Conservation (phyloP, 805 yeast species). For the Starmerella vaccinii region DNA sequence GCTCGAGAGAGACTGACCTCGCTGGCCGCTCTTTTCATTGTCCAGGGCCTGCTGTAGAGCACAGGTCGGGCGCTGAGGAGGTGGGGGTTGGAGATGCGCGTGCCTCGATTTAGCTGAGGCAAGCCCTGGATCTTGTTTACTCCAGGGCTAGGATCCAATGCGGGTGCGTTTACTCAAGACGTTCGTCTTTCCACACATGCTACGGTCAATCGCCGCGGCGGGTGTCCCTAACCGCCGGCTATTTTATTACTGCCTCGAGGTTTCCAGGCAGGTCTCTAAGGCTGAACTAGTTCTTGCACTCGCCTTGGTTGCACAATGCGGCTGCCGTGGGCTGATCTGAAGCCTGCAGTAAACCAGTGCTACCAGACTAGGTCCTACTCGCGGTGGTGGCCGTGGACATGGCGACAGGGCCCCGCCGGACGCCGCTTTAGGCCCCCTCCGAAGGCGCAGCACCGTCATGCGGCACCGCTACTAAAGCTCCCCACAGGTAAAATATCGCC, state of each 20-base stretch:
- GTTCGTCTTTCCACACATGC: not conserved
- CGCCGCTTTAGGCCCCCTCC: not conserved
- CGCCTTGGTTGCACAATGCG: not conserved
- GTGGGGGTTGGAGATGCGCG: not conserved
- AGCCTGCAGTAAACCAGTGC: not conserved
- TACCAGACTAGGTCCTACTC: not conserved
- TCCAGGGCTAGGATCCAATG: not conserved
- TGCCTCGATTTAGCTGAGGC: not conserved
- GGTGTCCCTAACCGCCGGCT: not conserved
- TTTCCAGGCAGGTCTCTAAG: too few species aligned
- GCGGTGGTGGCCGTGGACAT: slow-evolving; percentile 4
- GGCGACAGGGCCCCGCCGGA: not conserved
- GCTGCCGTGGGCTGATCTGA: not conserved
- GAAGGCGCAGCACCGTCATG: not conserved
- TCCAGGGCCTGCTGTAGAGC: not conserved
- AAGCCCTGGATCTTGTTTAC: not conserved
- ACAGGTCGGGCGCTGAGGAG: not conserved
- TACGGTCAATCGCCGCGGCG: not conserved
- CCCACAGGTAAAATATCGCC: not conserved
- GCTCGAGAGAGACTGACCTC: slow-evolving; percentile 2
- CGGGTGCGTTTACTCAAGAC: too few species aligned
- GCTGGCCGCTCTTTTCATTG: slow-evolving; percentile 3
- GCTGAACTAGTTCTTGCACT: too few species aligned
- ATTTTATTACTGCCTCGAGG: too few species aligned
- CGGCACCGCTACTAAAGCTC: slow-evolving; percentile 1